Conservation (phyloP, 768 basidiomycete species). For the Sarcomyxa edulis region DNA sequence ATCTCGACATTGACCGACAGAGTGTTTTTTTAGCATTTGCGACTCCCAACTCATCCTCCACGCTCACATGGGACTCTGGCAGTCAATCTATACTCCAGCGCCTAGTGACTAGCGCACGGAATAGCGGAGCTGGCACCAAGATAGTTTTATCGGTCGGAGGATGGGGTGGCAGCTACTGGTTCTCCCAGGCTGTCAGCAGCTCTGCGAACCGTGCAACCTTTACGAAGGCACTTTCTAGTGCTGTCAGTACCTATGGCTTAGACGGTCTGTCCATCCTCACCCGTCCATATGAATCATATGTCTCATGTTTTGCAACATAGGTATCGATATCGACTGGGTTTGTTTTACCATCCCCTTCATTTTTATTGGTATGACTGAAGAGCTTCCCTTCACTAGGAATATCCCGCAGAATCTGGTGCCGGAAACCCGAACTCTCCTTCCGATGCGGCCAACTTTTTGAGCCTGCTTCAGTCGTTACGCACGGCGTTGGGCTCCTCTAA, state of each 20-base stretch:
- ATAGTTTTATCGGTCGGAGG: slow-evolving; percentile 51
- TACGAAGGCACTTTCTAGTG: slow-evolving; percentile 37
- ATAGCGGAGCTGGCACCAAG: slow-evolving; percentile 38
- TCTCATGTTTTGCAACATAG: slow-evolving; percentile 54
- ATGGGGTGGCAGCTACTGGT: slow-evolving; percentile 49
- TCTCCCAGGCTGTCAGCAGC: slow-evolving; percentile 41
- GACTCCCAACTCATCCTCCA: slow-evolving; percentile 41
- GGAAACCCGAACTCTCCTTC: slow-evolving; percentile 37
- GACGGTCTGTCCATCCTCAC: slow-evolving; percentile 49
- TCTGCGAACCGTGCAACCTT: slow-evolving; percentile 33
- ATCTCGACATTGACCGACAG: neutral
- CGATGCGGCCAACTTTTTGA: slow-evolving; percentile 49
- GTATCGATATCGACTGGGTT: slow-evolving; percentile 38
- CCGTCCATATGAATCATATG: neutral
- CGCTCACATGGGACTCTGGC: slow-evolving; percentile 36
- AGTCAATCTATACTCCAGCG: slow-evolving; percentile 36
- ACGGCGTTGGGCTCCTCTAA: slow-evolving; percentile 35
- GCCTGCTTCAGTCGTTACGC: slow-evolving; percentile 43
- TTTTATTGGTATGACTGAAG: no score
- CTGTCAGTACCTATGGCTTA: slow-evolving; percentile 44
- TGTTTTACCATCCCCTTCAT: no score
- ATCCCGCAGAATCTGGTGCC: slow-evolving; percentile 42
- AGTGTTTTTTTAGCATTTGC: slow-evolving; percentile 40
- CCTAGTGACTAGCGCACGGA: slow-evolving; percentile 41
- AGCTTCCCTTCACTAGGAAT: slow-evolving; percentile 37